Conservation (phyloP, 768 basidiomycete genomes). For the Trichaptum fuscoviolaceum region DNA sequence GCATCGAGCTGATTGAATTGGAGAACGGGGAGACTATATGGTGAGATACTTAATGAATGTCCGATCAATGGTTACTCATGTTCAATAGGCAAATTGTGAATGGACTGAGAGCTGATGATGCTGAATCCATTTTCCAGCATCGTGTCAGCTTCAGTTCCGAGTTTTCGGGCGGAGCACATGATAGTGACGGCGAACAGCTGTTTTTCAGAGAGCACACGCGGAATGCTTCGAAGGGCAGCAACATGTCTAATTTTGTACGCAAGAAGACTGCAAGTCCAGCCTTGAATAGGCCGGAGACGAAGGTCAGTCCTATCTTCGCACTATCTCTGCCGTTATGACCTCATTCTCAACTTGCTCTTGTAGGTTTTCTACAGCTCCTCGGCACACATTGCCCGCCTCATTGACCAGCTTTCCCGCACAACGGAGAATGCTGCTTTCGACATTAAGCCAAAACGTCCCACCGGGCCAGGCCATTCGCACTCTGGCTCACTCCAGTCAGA, state of each 20-base stretch:
- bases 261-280: constrained; percentile 47
- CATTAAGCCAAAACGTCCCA: constrained; percentile 41
- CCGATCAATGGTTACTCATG: constrained; percentile 14
- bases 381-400: constrained; percentile 75
- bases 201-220: constrained; percentile 72
- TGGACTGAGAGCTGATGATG: constrained; percentile 72
- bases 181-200: constrained; percentile 60
- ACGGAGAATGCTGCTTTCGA: constrained; percentile 85
- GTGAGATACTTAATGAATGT: constrained; percentile 34
- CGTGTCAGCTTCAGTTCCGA: constrained; percentile 74
- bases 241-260: constrained; percentile 50
- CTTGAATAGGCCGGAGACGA: constrained; percentile 73
- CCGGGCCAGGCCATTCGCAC: constrained; percentile 44
- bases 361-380: constrained; percentile 74
- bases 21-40: constrained; percentile 88
- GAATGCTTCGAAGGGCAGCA: constrained; percentile 62
- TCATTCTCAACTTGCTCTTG: constrained; percentile 14
- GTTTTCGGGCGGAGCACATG: constrained; percentile 47
- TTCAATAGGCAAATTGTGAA: constrained; percentile 72
- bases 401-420: constrained; percentile 76
- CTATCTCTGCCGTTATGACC: constrained; percentile 13
- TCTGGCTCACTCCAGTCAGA: constrained; percentile 60
- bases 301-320: constrained; percentile 40
- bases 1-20: constrained; percentile 74
- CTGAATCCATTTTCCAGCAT: constrained; percentile 59